Evolutionary conservation across 2,329 filamentous ascomycete species (phyloP), one percentile per base, ranked within the genome.

Genomic region (Hypoxylon sp.): DNA sequence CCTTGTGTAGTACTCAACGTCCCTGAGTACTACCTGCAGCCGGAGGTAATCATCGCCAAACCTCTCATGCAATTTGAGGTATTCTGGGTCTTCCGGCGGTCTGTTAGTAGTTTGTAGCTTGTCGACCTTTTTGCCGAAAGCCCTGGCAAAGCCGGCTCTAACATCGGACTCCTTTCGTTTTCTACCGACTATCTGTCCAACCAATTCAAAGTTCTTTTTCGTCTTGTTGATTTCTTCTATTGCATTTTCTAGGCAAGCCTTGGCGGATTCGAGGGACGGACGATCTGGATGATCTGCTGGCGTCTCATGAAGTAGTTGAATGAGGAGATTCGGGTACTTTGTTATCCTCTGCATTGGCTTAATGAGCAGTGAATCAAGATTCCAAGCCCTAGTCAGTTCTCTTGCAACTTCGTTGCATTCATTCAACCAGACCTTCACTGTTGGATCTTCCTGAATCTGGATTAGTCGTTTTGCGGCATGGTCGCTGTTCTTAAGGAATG

Each of bases 331-430:
- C 3, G 91, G 91, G 67, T 97, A 99, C 66, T 97, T 97, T 23
- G 93, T 87, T 56, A 97, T 87, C 36, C 94, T 85, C 72, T 99
- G 94, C 70, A 96, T 92, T 1, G 94, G 94, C 71, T 99, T 99
- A 67, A 99, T 93, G 13, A 99, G 81, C n/a, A 99, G 78, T 0
- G 94, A 96, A 70, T 97, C 92, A 54, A 99, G 73, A 70, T 96
- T 90, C 94, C 94, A 99, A 0, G 94, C 93, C 17, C 87, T 85
- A 0, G 94, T 99, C 57, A 99, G 80, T 68, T 97, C 94, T 62
- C 91, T 89, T 8, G 93, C 92, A 65, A 93, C 92, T 62, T 91
- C 86, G 65, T 94, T 91, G 72, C 94, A 99, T 71, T 97, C 93
- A 51, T 88, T 88, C 37, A 97, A 78, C 94, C 94, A 99, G 40